Evolutionary conservation across 2,329 filamentous ascomycete species (phyloP), one percentile per base, ranked within the genome.

Genomic region (Cercospora zeina): DNA sequence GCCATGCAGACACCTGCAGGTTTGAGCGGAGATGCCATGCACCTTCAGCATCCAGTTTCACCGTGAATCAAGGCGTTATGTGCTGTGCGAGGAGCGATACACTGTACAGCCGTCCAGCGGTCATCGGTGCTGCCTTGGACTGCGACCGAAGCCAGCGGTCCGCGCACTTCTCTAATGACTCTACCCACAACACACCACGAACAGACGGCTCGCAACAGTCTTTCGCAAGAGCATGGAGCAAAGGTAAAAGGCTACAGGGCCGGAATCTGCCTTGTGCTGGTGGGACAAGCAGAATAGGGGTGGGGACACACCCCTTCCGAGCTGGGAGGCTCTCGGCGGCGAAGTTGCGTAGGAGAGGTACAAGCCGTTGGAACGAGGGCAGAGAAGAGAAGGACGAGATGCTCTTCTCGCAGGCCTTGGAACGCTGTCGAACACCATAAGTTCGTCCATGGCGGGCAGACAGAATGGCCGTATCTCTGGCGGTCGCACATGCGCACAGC

Each of bases 61-160:
- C 10, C 7, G 10, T 45, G 16, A 19, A 47, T 16, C 37, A 27
- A 37, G 54, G 39, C 31, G 30, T 58, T 47, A 54, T 57, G 59
- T 39, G 42, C 34, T 33, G 31, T 13, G 27, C 31, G 36, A 51
- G 30, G 13, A 16, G 39, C 13, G 24, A 34, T 54, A 54, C 27
- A 21, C 30, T 31, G n/a, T 36, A 16, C 6, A 21, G 50, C 30
- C 5, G 2, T 31, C 9, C 16, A n/a, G 30, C n/a, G 30, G 50
- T 34, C 10, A 13, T 11, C 30, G 16, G 16, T 16, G 11, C 33
- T 21, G 30, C 30, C 16, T 36, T 10, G 14, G 31, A 30, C 16
- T 30, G 30, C 16, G 27, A 21, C 50, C n/a, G 45, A 14, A 7
- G 2, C 45, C 19, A 27, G 31, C 50, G 50, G 11, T 14, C 30